Percentiles rank a stretch among this genome's conserved stretches.
Conservation (phyloP, 768 basidiomycete species). For the Gymnopilus dilepis region DNA sequence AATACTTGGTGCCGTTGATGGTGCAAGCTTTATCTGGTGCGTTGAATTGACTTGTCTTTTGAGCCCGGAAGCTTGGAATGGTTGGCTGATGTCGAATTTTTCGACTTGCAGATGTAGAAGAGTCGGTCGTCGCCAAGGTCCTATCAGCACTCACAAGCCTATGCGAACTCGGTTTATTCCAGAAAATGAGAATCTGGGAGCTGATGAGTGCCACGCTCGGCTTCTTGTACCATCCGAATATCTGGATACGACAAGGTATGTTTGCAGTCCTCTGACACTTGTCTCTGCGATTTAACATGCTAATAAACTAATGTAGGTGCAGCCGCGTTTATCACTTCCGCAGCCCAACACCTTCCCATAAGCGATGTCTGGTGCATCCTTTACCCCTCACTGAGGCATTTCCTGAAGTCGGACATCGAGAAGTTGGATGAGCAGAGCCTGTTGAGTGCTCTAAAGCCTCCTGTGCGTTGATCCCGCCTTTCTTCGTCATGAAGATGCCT, state of each 20-base stretch:
- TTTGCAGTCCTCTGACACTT: background rate
- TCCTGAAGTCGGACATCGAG: slow-evolving; percentile 82
- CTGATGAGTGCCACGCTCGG: slow-evolving; percentile 87
- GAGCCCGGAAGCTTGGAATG: background rate
- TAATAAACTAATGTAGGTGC: slow-evolving; percentile 69
- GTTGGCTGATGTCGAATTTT: background rate
- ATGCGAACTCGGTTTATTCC: slow-evolving; percentile 88
- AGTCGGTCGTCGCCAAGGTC: slow-evolving; percentile 91
- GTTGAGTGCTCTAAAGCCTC: slow-evolving; percentile 76
- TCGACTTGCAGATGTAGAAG: slow-evolving; percentile 78
- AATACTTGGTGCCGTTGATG: slow-evolving; percentile 97
- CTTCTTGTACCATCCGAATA: slow-evolving; percentile 93
- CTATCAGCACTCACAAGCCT: slow-evolving; percentile 86
- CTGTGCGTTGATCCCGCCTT: slow-evolving; percentile 53
- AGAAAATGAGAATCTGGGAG: slow-evolving; percentile 97
- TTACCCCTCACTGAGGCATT: slow-evolving; percentile 88
- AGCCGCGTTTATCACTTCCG: slow-evolving; percentile 86
- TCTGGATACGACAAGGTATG: slow-evolving; percentile 94
- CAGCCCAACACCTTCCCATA: slow-evolving; percentile 77
- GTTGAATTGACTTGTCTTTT: slow-evolving; percentile 21
- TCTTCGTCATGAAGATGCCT: slow-evolving; percentile 21
- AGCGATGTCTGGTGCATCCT: slow-evolving; percentile 98
- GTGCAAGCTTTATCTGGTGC: slow-evolving; percentile 91
- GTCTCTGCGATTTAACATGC: slow-evolving; percentile 1
- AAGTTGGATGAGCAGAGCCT: slow-evolving; percentile 76